phyloP scores from a whole-genome alignment of 768 basidiomycete species.

The Suillus fuscotomentosus region DNA sequence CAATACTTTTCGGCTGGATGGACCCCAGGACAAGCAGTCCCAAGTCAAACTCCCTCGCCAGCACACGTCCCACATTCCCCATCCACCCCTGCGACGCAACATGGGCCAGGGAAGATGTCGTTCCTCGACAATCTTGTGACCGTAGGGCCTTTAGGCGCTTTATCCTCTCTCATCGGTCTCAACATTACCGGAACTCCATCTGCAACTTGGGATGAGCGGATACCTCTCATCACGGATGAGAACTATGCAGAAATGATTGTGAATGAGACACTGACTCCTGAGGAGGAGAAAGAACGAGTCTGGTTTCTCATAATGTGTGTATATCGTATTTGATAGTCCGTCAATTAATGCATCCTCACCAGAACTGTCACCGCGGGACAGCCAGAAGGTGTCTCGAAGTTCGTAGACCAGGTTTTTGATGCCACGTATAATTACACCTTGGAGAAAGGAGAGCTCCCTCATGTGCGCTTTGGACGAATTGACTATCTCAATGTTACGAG shows the following conservation, averaged over 20 bases:
- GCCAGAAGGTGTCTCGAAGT: slow-evolving; percentile 65
- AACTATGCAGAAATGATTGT: slow-evolving; percentile 74
- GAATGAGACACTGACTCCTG: slow-evolving; percentile 61
- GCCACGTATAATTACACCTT: slow-evolving; percentile 65
- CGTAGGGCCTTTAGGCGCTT: slow-evolving; percentile 48
- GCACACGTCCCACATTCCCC: slow-evolving; percentile 23
- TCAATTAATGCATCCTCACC: neutral
- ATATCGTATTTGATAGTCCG: neutral
- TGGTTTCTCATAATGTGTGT: slow-evolving; percentile 82
- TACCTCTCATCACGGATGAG: slow-evolving; percentile 79
- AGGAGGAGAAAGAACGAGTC: slow-evolving; percentile 64
- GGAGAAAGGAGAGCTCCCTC: slow-evolving; percentile 57
- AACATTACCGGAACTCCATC: slow-evolving; percentile 59
- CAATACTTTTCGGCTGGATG: slow-evolving; percentile 85
- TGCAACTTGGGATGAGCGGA: slow-evolving; percentile 63
- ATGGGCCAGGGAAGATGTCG: slow-evolving; percentile 15
- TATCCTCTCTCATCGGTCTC: slow-evolving; percentile 62
- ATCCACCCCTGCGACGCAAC: slow-evolving; percentile 22
- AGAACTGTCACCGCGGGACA: slow-evolving; percentile 60
- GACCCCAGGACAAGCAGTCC: slow-evolving; percentile 66
- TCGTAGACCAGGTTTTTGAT: slow-evolving; percentile 74
- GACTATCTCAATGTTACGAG: slow-evolving; percentile 85
- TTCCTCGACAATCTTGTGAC: slow-evolving; percentile 42
- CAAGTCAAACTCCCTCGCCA: slow-evolving; percentile 18
- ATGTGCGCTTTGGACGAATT: slow-evolving; percentile 81